A percentile compares a stretch with the other conserved stretches of the same genome.
Conservation (phyloP, 495 filamentous ascomycete genomes). For the Penicillium steckii region DNA sequence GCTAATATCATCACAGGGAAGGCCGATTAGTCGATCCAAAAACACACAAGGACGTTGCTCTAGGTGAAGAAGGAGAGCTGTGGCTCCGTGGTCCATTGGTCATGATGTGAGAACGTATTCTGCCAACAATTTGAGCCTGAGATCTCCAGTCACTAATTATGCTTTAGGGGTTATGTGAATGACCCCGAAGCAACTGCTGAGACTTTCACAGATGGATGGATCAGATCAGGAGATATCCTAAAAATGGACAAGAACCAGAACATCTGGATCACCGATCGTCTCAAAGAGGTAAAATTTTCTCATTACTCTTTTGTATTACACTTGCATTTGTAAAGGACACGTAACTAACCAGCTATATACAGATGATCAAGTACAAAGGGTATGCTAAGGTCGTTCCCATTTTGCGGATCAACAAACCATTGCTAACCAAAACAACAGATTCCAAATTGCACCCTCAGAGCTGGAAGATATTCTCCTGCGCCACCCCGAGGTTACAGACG, state of each 20-base stretch:
- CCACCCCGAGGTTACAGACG: constrained; percentile 64
- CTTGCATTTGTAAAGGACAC: not conserved
- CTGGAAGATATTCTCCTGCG: constrained; percentile 69
- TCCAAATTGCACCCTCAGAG: constrained; percentile 80
- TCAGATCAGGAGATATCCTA: constrained; percentile 7
- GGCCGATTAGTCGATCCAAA: constrained; percentile 7
- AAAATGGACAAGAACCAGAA: constrained; percentile 7
- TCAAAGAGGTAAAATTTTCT: constrained; percentile 4
- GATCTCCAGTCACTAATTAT: not conserved
- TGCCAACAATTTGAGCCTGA: not conserved
- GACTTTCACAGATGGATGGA: constrained; percentile 6
- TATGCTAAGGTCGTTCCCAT: constrained; percentile 32
- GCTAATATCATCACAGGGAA: not conserved
- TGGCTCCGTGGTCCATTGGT: constrained; percentile 4
- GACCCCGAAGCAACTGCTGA: constrained; percentile 2
- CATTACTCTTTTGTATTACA: not conserved
- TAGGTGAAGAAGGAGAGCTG: constrained; percentile 8
- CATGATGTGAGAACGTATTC: constrained; percentile 1
- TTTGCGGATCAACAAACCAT: not conserved
- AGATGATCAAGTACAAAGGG: constrained; percentile 46
- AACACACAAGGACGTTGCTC: constrained; percentile 4
- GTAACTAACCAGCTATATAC: not conserved
- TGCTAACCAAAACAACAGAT: constrained; percentile 30
- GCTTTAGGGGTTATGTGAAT: constrained; percentile 5
- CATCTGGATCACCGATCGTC: constrained; percentile 9